Base-by-base conservation (phyloP, 2,329 filamentous ascomycete species). In the Apiospora pterosperma region DNA sequence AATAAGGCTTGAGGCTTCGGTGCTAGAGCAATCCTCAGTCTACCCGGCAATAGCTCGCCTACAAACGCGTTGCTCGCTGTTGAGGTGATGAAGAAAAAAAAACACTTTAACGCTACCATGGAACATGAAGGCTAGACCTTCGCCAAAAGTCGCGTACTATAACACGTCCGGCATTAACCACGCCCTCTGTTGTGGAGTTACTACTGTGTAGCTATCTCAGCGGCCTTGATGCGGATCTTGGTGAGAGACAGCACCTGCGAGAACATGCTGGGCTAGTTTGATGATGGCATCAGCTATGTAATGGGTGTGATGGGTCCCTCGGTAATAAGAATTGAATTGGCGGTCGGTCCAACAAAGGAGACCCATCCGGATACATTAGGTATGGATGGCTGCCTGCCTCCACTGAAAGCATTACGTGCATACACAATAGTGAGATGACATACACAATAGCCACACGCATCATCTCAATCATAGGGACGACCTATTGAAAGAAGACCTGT, bases 351-450 rank as follows among this genome's bases (percentile, higher is more conserved):
- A 55, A 55, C 48, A 55, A 55, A 34, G 48, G 48, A 55, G 48
- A 28, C 48, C 48, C 48, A 55, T 16, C 21, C 48, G 28, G 25
- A 31, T 31, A n/a, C 39, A n/a, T 39, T 39, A 39, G 5, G 10
- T 42, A 55, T 28, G n/a, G 48, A 34, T 55, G 48, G 48, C 48
- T 55, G 48, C 48, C 48, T 38, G 36, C 59, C 39, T 61, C 59
- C 59, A 61, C 59, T 5, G 39, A 28, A 25, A 41, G 23, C 59
- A 61, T 61, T 61, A 41, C 59, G 59, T 61, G 59, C 59, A 61
- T 61, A 41, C 36, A 61, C 59, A 61, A 61, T 61, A 36, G 36
- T 41, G 59, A 61, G 36, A 55, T 41, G 59, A 61, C 59, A 61
- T 61, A 61, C 16, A 61, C 59, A 61, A 41, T 41, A 41, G 59